Conservation (phyloP, 106 monocot genomes). For the Acorus calamus region DNA sequence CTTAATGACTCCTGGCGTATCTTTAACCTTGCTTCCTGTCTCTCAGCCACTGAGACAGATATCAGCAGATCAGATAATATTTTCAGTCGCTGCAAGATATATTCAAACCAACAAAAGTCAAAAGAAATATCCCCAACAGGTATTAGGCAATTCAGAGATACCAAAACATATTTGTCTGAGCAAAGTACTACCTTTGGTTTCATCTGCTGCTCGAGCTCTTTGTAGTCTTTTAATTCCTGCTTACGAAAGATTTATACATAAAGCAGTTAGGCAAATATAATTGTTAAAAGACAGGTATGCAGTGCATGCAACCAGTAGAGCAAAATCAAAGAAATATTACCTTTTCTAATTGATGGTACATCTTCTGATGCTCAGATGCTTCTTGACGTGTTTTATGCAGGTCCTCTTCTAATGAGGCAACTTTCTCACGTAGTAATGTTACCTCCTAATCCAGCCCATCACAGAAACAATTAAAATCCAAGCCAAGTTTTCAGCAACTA, state of each 20-base stretch:
- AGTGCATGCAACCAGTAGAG: neutral
- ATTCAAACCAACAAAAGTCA: slow-evolving; percentile 1
- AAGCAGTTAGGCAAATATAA: no score
- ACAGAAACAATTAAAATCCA: no score
- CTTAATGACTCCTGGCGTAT: slow-evolving; percentile 78
- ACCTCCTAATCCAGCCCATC: slow-evolving; percentile 41
- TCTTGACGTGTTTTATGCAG: slow-evolving; percentile 58
- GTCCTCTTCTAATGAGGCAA: slow-evolving; percentile 71
- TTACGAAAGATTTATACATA: neutral
- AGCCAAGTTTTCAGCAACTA: neutral
- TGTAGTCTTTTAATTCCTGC: slow-evolving; percentile 77
- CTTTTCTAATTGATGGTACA: slow-evolving; percentile 53
- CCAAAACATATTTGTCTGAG: neutral
- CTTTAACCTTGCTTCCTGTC: slow-evolving; percentile 89
- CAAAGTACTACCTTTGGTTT: slow-evolving; percentile 53
- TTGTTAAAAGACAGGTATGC: no score
- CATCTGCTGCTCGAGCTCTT: slow-evolving; percentile 67
- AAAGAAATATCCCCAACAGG: neutral
- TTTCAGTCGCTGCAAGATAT: slow-evolving; percentile 56
- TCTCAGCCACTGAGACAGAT: slow-evolving; percentile 90
- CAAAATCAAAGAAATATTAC: slow-evolving; percentile 17
- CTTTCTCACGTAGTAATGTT: slow-evolving; percentile 38
- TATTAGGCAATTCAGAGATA: no score
- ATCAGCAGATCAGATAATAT: slow-evolving; percentile 83
- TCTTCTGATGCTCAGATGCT: slow-evolving; percentile 31